Evolutionary conservation across 2,329 filamentous ascomycete genomes (phyloP), one percentile per base, ranked within the genome.

Genomic region (Pyrenochaeta sp.): DNA sequence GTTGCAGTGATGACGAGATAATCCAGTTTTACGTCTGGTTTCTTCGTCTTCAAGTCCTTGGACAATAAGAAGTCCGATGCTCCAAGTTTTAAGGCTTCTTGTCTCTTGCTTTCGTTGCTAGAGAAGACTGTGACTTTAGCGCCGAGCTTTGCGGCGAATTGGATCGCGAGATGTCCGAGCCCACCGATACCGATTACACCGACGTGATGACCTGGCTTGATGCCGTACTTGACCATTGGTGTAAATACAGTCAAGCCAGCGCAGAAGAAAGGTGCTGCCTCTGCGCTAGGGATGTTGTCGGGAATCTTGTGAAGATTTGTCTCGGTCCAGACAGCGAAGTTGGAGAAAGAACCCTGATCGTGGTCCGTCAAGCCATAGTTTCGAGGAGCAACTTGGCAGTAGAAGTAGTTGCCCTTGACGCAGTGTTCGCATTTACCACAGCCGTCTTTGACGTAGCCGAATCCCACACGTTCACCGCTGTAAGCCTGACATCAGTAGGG

Each of bases 111-210:
- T 18, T 41, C 36, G 23, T 35, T 58, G 3, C 51, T 53, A 27
- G 49, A 53, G 45, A 63, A 58, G 3, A 58, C 56, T 3, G 61
- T 52, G 17, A 61, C 58, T 17, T 55, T 48, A 5, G 44, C 44
- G 8, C 60, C 60, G 8, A 63, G 39, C 34, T 58, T 57, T 6
- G 20, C 14, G 4, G 55, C 57, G 72, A 93, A 95, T 75, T 96
- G 90, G 56, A 88, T 77, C 14, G 88, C 89, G 56, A 93, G 76
- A 47, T 80, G 84, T 17, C 89, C 89, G 42, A 94, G 80, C 55
- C 89, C 88, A 49, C 89, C 89, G 17, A 89, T 89, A 60, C 90
- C 90, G 45, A 93, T 87, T 53, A 95, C 85, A 55, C 88, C 90
- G n/a, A 94, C 83, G n/a, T 78, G 83, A 70, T 92, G 83, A 15